Conservation (phyloP, 306 rosid species). For the Citrullus amarus region DNA sequence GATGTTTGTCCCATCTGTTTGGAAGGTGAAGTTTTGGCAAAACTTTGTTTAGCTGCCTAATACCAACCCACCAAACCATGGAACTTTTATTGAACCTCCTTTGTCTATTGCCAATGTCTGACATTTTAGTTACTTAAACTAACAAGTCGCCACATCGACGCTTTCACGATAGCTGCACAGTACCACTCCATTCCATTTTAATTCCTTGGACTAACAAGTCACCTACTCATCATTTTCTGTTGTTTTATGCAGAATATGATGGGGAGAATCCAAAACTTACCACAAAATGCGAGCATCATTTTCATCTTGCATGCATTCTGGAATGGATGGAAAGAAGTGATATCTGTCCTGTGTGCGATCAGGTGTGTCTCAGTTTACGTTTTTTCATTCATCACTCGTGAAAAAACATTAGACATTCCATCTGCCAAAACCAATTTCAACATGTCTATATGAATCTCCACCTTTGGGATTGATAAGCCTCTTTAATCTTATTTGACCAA, state of each 20-base stretch:
- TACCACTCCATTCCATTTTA: not conserved
- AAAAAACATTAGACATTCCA: no score
- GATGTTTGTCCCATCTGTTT: conserved; percentile 89
- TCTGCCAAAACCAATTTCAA: no score
- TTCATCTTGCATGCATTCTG: conserved; percentile 96
- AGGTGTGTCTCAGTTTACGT: conserved; percentile 33
- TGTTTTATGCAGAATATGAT: conserved; percentile 52
- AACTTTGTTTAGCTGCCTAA: conserved; percentile 22
- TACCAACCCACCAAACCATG: conserved; percentile 5
- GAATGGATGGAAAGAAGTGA: conserved; percentile 99
- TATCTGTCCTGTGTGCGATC: conserved; percentile 78
- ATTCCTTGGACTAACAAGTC: not conserved
- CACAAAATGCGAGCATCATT: conserved; percentile 77
- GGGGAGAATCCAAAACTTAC: conserved; percentile 61
- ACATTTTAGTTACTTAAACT: not conserved
- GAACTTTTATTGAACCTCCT: not conserved
- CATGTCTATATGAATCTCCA: not conserved
- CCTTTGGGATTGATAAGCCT: not conserved
- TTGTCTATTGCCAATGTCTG: not conserved
- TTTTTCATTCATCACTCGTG: not conserved
- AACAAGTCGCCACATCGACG: not conserved
- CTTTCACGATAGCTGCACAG: not conserved
- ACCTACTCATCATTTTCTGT: not conserved
- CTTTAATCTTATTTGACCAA: no score
- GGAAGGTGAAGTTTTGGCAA: conserved; percentile 47